Evolutionary conservation across 1,139 yeast species (phyloP), one percentile per base, ranked within the genome.

Genomic region (Protomyces pachydermus): DNA sequence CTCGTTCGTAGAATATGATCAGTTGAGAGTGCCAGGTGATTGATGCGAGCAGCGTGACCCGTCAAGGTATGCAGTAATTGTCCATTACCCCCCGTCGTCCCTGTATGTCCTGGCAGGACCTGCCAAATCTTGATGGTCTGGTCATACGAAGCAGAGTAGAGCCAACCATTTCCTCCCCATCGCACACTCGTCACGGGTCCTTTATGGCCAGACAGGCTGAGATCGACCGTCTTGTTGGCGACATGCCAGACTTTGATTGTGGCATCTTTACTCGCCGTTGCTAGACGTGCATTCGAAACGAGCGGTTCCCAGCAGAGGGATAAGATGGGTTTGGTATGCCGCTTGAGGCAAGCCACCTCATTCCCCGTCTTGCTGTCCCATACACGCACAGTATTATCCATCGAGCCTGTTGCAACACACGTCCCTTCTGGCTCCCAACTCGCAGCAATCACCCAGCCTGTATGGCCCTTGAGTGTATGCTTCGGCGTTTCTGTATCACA

Each of bases 21-120:
- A 0, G 98, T 91, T 1, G 96, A 88, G 56, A 93, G 78, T 0
- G 97, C 88, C 68, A 93, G 80, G 75, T 93, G 98, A 74, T 93
- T 93, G 60, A 93, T 95, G 98, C 99, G 93, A 76, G 95, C 98
- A 1, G 96, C 98, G 74, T 93, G 99, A 56, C 95, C 83, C 74
- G 85, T 86, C 68, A 93, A 78, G 0, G 89, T 85, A 72, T 88
- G 91, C 53, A 89, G 80, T 70, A 96, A 54, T 52, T 67, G 39
- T 32, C 68, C 68, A 38, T 58, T 55, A 25, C 20, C 16, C 10
- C 45, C 84, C 5, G 20, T 16, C 25, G 48, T 42, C 14, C 70
- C 84, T 84, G 25, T 97, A 97, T 54, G 82, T 81, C 87, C 86
- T 62, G 86, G 80, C 25, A 20, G 18, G 3, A 42, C 48, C 72